Base-by-base conservation (phyloP, 345 rosid species). In the Eucalyptus regnans region DNA sequence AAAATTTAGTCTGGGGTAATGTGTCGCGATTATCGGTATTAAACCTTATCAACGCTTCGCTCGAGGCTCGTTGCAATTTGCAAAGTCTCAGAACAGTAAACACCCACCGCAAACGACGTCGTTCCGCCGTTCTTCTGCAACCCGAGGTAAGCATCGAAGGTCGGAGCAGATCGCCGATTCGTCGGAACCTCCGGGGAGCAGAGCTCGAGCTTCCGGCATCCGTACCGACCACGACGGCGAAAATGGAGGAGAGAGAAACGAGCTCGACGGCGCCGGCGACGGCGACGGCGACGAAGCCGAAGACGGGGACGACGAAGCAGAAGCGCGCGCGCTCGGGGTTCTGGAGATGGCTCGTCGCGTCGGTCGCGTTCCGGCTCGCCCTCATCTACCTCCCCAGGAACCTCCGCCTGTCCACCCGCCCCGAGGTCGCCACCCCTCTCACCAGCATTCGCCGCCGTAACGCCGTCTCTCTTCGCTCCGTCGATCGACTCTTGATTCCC, bases 351-450 rank as follows among this genome's bases (percentile, higher is more conserved):
- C 89, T 89, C 48, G 44, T 87, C 7, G 81, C 93, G 5, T 92
- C 97, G 33, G 91, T 94, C 31, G 2, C 92, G 37, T 90, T 94
- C 91, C 88, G 98, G 88, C 92, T 94, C 27, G 85, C 94, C 23
- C 93, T 97, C 86, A 92, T 95, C 79, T 94, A 92, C 87, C 95
- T 94, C 92, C 93, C 94, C 6, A 89, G 90, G 87, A 93, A 92
- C 89, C 97, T 97, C 89, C 93, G 94, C 86, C 92, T 97, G 71
- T 93, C 97, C 87, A 94, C 97, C 37, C 98, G 99, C 54, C 99
- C 99, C 33, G 99, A 98, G 92, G 94, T 96, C 94, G 94, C 99
- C 87, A 97, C 99, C 41, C 99, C 99, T 86, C 95, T 98, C 93
- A 94, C 97, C 93, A 94, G 97, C 94, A 91, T 98, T 86, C 98